These are phyloP conservation scores for Emericellopsis terricola DNA, from an alignment of 495 filamentous ascomycete species.

Conservation along the genomic window DNA sequence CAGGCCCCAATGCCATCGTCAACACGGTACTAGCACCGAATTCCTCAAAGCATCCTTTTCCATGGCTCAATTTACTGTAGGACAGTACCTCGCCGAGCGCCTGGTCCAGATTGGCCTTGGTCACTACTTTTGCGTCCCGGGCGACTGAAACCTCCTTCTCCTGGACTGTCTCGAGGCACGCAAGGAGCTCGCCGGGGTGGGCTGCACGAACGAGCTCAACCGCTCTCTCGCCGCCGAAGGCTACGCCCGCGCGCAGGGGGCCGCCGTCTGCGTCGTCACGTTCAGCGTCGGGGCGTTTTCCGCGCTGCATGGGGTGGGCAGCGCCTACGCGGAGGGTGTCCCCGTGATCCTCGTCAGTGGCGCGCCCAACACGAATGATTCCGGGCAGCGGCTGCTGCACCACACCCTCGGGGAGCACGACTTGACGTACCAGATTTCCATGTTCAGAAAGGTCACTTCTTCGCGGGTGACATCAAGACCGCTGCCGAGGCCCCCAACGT, in stretches of 20 bases:
- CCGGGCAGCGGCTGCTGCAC: conserved; percentile 49
- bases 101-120: conserved; percentile 46
- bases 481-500: conserved; percentile 44
- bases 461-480: conserved; percentile 47
- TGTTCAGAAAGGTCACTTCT: conserved; percentile 52
- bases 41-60: no score
- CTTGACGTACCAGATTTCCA: conserved; percentile 41
- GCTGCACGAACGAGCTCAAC: conserved; percentile 63
- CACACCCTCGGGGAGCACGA: conserved; percentile 79
- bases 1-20: no score
- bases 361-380: conserved; percentile 34
- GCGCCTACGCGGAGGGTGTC: conserved; percentile 52
- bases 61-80: conserved; percentile 11
- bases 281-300: conserved; percentile 63
- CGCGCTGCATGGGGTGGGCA: conserved; percentile 49
- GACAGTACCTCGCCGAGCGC: conserved; percentile 49
- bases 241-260: conserved; percentile 53
- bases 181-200: conserved; percentile 41
- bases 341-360: conserved; percentile 67
- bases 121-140: conserved; percentile 46
- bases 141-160: conserved; percentile 51
- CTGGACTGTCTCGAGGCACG: conserved; percentile 44
- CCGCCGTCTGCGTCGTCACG: conserved; percentile 52
- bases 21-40: no score
- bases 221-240: conserved; percentile 61